Evolutionary conservation across 208 protist genomes (phyloP), one percentile per base, ranked within the genome.

Genomic region (Porcisia deanei): DNA sequence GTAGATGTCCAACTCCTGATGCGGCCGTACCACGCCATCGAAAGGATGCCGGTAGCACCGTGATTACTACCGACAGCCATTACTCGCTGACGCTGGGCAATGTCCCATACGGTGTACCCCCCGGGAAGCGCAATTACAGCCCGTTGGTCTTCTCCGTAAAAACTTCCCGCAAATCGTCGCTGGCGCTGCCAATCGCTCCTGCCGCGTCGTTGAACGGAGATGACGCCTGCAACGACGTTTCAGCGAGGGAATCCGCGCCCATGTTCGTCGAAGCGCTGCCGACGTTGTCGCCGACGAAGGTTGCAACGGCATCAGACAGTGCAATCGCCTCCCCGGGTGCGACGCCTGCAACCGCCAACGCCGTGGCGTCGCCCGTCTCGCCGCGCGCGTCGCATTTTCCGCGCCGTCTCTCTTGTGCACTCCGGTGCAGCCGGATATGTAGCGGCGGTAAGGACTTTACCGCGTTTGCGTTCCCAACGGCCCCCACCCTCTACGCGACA

Each of bases 401-500:
- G 18, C 71, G 30, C n/a, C n/a, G 22, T 39, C 71, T 55, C 71
- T 67, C 57, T 41, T 16, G 66, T 43, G 53, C 69, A 9, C 34
- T 45, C 34, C 25, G 14, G 49, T 20, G 52, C 12, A 58, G 52
- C 22, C 66, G 41, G 16, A 18, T 34, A 37, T 14, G 47, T n/a
- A 30, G 49, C 69, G 47, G 47, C 54, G 54, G 41, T 30, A 37
- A 16, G 30, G 37, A 63, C 20, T 20, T 16, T 6, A 4, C 45
- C 34, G 34, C 22, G 47, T 8, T 49, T 45, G 3, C 45, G 7
- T 30, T 47, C 1, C 30, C 41, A 30, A 16, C 1, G 4, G 14
- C n/a, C 30, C 65, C 43, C 12, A 30, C 54, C 22, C 75, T 79
- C 39, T 66, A 66, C 45, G 66, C 66, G 9, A 47, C 68, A 10